Evolutionary conservation across 192 early-diverging fungal genomes (phyloP).

Genomic region (Backusella mclennaniae): DNA sequence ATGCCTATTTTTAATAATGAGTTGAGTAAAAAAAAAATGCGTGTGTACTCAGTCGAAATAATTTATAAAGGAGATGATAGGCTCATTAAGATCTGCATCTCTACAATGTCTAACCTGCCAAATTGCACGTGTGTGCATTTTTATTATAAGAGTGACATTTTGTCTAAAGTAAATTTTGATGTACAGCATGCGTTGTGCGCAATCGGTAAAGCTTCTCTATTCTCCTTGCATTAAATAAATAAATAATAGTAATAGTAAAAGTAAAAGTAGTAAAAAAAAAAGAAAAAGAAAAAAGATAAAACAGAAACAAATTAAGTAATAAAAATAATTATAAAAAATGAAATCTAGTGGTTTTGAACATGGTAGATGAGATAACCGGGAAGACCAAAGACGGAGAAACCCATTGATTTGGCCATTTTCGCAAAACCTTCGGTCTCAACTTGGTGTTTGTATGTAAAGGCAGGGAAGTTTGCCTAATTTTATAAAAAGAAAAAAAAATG

Average conservation of each 20-base stretch:
- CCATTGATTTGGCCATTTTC: slow-evolving; percentile 57
- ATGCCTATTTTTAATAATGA: neutral
- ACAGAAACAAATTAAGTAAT: neutral
- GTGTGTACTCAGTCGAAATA: neutral
- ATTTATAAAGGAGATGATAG: neutral
- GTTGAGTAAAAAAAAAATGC: neutral
- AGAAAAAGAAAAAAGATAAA: neutral
- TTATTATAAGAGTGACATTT: neutral
- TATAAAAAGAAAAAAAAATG: too few species aligned
- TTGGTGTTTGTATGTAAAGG: slow-evolving; percentile 56
- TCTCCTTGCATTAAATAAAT: slow-evolving; percentile 9
- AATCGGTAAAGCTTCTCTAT: slow-evolving; percentile 5
- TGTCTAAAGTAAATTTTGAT: slow-evolving; percentile 3
- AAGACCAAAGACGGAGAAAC: slow-evolving; percentile 54
- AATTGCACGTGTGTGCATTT: neutral
- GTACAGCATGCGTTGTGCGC: slow-evolving; percentile 3
- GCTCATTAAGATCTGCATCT: slow-evolving; percentile 1
- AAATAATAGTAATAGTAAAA: neutral
- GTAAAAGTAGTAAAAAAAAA: neutral
- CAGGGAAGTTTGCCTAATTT: slow-evolving; percentile 47
- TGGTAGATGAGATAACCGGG: slow-evolving; percentile 56
- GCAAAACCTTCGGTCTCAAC: slow-evolving; percentile 65
- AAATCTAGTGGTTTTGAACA: slow-evolving; percentile 23
- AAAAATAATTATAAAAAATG: neutral
- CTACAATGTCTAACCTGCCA: slow-evolving; percentile 1